Evolutionary conservation across 2,329 filamentous ascomycete species (phyloP), one percentile per base, ranked within the genome.

Genomic region (Fusarium sp.): DNA sequence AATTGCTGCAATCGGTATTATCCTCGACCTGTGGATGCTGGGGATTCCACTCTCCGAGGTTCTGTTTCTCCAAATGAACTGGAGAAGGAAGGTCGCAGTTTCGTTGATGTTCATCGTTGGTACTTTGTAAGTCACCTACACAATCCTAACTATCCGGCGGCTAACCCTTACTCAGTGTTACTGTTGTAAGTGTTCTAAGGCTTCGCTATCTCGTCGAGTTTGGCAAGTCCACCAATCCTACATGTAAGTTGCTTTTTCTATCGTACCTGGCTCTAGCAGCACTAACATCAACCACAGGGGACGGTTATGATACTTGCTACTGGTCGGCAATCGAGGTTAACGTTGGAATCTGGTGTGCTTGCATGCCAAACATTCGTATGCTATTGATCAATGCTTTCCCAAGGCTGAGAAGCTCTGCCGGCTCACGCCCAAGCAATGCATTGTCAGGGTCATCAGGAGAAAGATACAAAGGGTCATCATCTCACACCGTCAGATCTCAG

Each of bases 221-320:
- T 25, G 60, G 57, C 0, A 63, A 63, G 27, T 54, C 60, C 12
- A 27, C 40, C 5, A 63, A 63, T n/a, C 61, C 61, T 20, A 64
- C 57, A 3, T 62, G 61, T 62, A 44, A 45, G 72, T 15, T n/a
- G 34, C 34, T 7, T n/a, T 6, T 8, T 6, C 34, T 4, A 10
- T 0, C 10, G 2, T 2, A 8, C 1, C 3, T 4, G 2, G 0
- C 4, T 12, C 1, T 4, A n/a, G 8, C 10, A n/a, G 18, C 9
- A 42, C 53, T 60, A 6, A 60, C 18, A 14, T 30, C 30, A 15
- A 2, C 0, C 4, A 1, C 2, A 60, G 58, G 58, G 58, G 53
- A 60, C 22, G 58, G 58, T 27, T 60, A 47, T 9, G 38, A 59
- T 9, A 58, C 58, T n/a, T 59, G 53, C 18, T 60, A 60, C 4